A percentile compares a stretch with the other conserved stretches of the same genome.
Evolutionary conservation across 2,329 filamentous ascomycete genomes (phyloP).

Genomic region (Xylariomycetidae sp.): DNA sequence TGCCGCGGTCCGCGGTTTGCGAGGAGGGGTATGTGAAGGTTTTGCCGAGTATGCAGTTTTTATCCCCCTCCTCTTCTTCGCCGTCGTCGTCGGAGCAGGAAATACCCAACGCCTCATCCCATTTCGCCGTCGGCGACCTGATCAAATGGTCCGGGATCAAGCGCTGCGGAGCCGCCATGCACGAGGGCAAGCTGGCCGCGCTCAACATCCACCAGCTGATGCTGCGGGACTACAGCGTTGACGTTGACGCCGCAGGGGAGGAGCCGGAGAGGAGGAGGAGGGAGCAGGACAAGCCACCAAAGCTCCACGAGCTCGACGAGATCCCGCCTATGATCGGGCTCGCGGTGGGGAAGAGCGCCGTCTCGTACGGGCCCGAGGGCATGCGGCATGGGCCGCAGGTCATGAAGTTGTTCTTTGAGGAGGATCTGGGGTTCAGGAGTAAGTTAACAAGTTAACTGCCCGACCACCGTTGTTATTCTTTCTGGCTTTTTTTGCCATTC

Average conservation of each 20-base stretch:
- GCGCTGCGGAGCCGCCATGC: slow-evolving; percentile 71
- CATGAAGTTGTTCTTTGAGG: slow-evolving; percentile 59
- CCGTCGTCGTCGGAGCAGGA: slow-evolving; percentile 23
- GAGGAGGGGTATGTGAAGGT: slow-evolving; percentile 64
- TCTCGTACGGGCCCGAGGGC: slow-evolving; percentile 58
- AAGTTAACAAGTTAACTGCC: too few relatives aligned
- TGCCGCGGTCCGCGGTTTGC: slow-evolving; percentile 56
- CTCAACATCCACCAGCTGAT: slow-evolving; percentile 64
- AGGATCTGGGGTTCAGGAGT: slow-evolving; percentile 64
- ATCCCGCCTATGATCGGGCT: slow-evolving; percentile 65
- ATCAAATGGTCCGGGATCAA: slow-evolving; percentile 73
- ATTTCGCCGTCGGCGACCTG: slow-evolving; percentile 69
- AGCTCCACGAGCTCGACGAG: slow-evolving; percentile 45
- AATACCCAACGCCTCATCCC: slow-evolving; percentile 52
- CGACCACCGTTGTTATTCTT: too few relatives aligned
- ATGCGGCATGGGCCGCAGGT: slow-evolving; percentile 58
- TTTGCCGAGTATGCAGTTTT: slow-evolving; percentile 41
- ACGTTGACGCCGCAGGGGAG: too few relatives aligned
- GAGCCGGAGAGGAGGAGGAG: too few relatives aligned
- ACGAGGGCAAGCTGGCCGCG: slow-evolving; percentile 63
- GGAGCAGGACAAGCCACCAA: slow-evolving; percentile 34
- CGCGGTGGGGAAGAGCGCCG: slow-evolving; percentile 65
- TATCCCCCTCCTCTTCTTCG: slow-evolving; percentile 27
- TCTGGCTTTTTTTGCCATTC: not conserved
- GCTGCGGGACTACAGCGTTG: slow-evolving; percentile 32